Evolutionary conservation across 179 eudicot species (phyloP).

Genomic region (Beta lomatogona): DNA sequence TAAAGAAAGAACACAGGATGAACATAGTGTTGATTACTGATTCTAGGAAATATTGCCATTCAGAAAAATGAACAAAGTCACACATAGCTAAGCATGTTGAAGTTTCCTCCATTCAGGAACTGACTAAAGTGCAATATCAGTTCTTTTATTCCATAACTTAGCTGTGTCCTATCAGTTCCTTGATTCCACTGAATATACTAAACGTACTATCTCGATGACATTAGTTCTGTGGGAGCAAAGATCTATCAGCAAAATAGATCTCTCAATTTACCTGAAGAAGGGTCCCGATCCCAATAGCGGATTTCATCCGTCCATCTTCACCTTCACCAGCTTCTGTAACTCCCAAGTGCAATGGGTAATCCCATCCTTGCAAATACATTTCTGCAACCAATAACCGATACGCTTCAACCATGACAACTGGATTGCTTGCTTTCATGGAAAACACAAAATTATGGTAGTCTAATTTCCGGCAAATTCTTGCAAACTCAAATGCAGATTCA

Average conservation of each 20-base stretch:
- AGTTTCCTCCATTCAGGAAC: background rate
- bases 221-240: background rate
- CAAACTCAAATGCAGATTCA: conserved; percentile 98
- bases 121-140: no score
- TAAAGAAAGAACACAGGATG: background rate
- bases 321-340: conserved; percentile 99
- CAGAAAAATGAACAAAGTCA: background rate
- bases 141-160: background rate
- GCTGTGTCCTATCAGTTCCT: background rate
- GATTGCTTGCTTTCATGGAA: conserved; percentile 99
- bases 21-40: background rate
- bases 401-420: conserved; percentile 96
- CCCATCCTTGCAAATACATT: conserved; percentile 97
- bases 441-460: conserved; percentile 95
- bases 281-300: conserved; percentile 98
- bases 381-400: conserved; percentile 94
- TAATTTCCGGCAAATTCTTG: conserved; percentile 91
- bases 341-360: conserved; percentile 94
- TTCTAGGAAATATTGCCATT: background rate
- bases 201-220: background rate
- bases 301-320: conserved; percentile 99
- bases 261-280: conserved; percentile 81
- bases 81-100: background rate
- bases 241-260: background rate
- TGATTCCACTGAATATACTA: background rate